Base-by-base conservation (phyloP, 2,329 filamentous ascomycete species). In the Fusarium tanahbumbuense region DNA sequence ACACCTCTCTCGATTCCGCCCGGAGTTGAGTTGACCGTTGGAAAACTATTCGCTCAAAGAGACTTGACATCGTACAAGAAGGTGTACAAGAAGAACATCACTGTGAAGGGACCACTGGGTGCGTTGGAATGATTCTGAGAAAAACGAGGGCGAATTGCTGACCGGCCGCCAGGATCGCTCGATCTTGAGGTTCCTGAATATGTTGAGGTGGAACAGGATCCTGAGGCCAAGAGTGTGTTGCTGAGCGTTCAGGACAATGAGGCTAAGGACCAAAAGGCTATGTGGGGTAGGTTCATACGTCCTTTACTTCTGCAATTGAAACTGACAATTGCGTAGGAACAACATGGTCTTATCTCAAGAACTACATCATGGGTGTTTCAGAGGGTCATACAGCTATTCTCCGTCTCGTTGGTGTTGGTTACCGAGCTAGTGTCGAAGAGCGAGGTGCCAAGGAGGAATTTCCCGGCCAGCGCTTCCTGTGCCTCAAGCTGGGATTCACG, bases 351-450 rank as follows among this genome's bases (percentile, higher is more conserved):
- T 95, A 97, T 78, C 86, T 99, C 57, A 92, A 93, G 76, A 97
- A 96, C 79, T 90, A 97, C 84, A 92, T 99, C 67, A 89, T 94
- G 68, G 96, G 96, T 64, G 96, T 99, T 23, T 97, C 93, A 40
- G 96, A 99, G 87, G 96, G 96, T 37, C 96, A 99, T 82, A 94
- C 93, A 20, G 94, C 94, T 34, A 94, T 99, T 74, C 86, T 99
- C 56, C 91, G 95, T 70, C 87, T 99, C 56, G 94, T 98, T 28
- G 96, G 96, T 77, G 96, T 99, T 63, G 96, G 96, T 65, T 99
- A 98, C 86, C 89, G 95, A 81, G 96, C 96, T 18, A 92, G 89
- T 6, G 87, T 99, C 73, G 94, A 98, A 80, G 83, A 90, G 62
- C 91, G 87, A 41, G 92, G 92, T 25, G 89, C 84, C 34, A 93